Evolutionary conservation across 352 stramenopile species (phyloP).

Genomic region (Globisporangium nunn): DNA sequence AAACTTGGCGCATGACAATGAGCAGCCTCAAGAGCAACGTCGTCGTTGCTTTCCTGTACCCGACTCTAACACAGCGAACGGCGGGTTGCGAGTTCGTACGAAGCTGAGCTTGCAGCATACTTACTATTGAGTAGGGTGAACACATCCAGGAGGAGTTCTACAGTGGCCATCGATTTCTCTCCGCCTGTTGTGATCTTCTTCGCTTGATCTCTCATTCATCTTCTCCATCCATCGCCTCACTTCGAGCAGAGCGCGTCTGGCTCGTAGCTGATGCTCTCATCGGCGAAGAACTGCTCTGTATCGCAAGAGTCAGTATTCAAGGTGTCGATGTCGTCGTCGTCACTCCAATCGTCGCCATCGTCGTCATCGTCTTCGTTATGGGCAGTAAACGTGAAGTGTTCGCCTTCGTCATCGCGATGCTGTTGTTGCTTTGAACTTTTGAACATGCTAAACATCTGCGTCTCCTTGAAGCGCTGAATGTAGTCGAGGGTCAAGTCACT

Average conservation of each 20-base stretch:
- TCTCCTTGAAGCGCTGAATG: conserved; percentile 58
- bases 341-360: conserved; percentile 20
- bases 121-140: too few species aligned
- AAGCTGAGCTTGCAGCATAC: too few species aligned
- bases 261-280: conserved; percentile 6
- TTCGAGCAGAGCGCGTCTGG: neutral
- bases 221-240: neutral
- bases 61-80: neutral
- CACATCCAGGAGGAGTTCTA: neutral
- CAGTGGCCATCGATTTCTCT: too few species aligned
- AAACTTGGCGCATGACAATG: conserved; percentile 12
- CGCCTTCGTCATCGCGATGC: conserved; percentile 22
- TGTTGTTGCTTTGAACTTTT: conserved; percentile 27
- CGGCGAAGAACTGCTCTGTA: conserved; percentile 2
- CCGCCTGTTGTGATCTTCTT: too few species aligned
- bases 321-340: conserved; percentile 17
- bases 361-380: conserved; percentile 16
- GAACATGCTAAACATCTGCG: conserved; percentile 84
- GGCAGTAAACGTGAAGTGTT: neutral
- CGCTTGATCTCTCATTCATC: neutral
- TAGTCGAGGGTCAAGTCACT: conserved; percentile 55
- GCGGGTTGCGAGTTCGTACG: neutral
- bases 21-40: too few species aligned
- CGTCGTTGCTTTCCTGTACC: too few species aligned
- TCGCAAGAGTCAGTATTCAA: conserved; percentile 12